Evolutionary conservation across 2,329 filamentous ascomycete genomes (phyloP), one percentile per base, ranked within the genome.

Genomic region (Colletotrichum sp.): DNA sequence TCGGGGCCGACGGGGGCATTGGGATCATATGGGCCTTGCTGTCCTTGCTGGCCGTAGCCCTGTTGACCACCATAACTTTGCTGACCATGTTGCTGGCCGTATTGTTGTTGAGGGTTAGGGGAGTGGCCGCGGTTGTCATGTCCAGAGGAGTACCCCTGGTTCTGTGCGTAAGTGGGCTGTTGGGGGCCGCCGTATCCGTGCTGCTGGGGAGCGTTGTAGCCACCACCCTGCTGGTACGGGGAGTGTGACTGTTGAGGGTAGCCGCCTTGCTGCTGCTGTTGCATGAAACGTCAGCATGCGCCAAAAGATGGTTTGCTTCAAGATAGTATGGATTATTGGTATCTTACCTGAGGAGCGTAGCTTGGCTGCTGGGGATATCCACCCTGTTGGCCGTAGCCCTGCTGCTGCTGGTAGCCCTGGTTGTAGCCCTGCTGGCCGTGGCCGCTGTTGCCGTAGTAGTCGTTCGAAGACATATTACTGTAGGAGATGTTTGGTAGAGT

Each of bases 361-460:
- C 44, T 71, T 36, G 79, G 79, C 60, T 80, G 79, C 26, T 82
- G 81, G 34, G 76, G 74, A 78, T 75, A 79, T 72, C 64, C 57
- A 36, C 80, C 80, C 65, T 80, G 81, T 24, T 64, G 81, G 59
- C 70, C 73, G 52, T 82, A 77, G 34, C 78, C 78, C 44, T 77
- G 72, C 62, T 64, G 62, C 13, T 77, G 59, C 71, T 60, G 21
- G 34, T 39, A 15, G 67, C 77, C 78, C 76, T 81, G 79, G 59
- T 55, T 57, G 60, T 79, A 74, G 24, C 76, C 77, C 70, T 77
- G 79, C 52, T 79, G 77, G 28, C 57, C 57, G 57, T 62, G 28
- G 24, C 77, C 72, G 57, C 80, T 80, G 70, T 79, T 80, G 77
- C 83, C 83, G 82, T 86, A 87, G 78, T 85, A 86, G 57, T 86